Percentiles rank a stretch among this genome's conserved stretches.
Conservation (phyloP, 495 filamentous ascomycete genomes). For the Penicillium cinerascens region DNA sequence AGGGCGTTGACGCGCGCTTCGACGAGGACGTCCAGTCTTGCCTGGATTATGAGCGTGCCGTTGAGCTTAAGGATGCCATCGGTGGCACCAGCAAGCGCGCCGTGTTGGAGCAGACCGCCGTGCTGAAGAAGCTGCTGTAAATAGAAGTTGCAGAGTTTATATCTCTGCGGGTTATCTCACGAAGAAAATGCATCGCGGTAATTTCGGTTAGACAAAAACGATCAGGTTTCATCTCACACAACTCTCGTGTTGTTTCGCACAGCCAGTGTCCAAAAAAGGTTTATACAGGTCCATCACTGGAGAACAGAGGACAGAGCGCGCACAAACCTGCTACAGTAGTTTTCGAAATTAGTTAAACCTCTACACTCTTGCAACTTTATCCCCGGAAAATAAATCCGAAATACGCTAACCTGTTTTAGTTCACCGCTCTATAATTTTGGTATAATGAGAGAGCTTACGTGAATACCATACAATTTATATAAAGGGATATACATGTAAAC, state of each 20-base stretch:
- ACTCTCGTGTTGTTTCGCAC: background rate
- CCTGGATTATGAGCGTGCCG: conserved; percentile 83
- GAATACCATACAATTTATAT: too few species aligned
- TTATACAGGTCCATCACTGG: background rate
- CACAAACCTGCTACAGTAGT: too few species aligned
- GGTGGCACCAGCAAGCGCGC: conserved; percentile 77
- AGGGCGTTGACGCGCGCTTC: conserved; percentile 72
- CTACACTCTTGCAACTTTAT: too few species aligned
- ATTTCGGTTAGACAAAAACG: conserved; percentile 29
- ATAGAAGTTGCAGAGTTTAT: too few species aligned
- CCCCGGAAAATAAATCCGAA: too few species aligned
- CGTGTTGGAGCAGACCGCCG: conserved; percentile 75
- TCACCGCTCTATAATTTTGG: too few species aligned
- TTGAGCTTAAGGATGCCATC: conserved; percentile 76
- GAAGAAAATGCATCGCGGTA: conserved; percentile 14
- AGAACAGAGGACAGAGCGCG: too few species aligned
- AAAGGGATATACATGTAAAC: too few species aligned
- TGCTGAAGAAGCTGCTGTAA: conserved; percentile 53
- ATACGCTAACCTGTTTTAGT: too few species aligned
- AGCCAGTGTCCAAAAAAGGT: background rate
- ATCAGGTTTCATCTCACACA: conserved; percentile 1
- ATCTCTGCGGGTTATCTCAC: conserved; percentile 5
- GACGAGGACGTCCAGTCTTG: conserved; percentile 67
- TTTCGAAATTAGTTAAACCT: too few species aligned
- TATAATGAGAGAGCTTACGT: too few species aligned